phyloP scores from a whole-genome alignment of 2,329 filamentous ascomycete species.

The Sarocladium oryzae region DNA sequence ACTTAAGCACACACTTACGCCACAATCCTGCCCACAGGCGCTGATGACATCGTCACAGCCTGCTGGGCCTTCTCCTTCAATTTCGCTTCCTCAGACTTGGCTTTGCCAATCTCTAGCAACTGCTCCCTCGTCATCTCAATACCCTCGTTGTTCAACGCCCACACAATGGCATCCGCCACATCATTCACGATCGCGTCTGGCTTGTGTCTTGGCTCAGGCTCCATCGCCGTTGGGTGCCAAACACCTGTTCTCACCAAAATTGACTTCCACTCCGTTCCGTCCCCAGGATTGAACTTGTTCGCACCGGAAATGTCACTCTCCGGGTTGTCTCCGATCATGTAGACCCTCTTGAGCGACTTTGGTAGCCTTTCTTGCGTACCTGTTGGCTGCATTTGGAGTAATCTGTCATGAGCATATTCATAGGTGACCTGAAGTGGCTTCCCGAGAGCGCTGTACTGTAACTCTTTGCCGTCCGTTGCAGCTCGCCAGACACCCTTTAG shows the following conservation, averaged over 20 bases:
- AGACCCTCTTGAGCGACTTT: constrained; percentile 62
- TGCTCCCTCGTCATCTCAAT: constrained; percentile 21
- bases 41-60: neutral
- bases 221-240: constrained; percentile 40
- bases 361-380: constrained; percentile 32
- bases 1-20: neutral
- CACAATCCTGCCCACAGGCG: constrained; percentile 1
- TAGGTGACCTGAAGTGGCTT: constrained; percentile 79
- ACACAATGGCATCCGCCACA: constrained; percentile 70
- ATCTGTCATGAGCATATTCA: constrained; percentile 67
- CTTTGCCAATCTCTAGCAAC: neutral
- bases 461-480: constrained; percentile 55
- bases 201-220: constrained; percentile 46
- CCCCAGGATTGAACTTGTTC: constrained; percentile 62
- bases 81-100: neutral
- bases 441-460: constrained; percentile 66
- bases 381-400: constrained; percentile 42
- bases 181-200: constrained; percentile 65
- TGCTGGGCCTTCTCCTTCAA: neutral
- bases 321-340: constrained; percentile 91
- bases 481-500: constrained; percentile 73
- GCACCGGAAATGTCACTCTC: constrained; percentile 87
- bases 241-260: constrained; percentile 78
- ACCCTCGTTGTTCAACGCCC: constrained; percentile 59
- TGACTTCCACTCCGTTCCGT: constrained; percentile 68